Conservation (phyloP, 768 basidiomycete species). For the Boletus insuetus region DNA sequence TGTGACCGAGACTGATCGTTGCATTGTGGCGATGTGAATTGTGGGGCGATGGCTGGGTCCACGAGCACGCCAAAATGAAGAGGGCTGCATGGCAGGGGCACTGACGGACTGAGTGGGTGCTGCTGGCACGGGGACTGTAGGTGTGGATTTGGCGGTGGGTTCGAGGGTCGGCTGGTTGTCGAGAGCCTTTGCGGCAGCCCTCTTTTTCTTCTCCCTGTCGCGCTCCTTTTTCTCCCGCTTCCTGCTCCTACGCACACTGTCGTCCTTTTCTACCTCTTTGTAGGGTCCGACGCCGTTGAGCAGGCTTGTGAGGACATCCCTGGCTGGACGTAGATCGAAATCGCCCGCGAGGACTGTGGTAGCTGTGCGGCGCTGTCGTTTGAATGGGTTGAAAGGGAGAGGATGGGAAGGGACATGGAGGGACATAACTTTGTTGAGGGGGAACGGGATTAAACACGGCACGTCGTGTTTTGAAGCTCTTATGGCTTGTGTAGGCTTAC, state of each 20-base stretch:
- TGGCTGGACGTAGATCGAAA: constrained; percentile 63
- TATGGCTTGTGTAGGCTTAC: constrained; percentile 34
- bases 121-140: constrained; percentile 15
- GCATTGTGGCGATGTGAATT: constrained; percentile 67
- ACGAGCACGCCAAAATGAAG: constrained; percentile 65
- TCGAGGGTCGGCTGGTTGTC: constrained; percentile 32
- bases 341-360: constrained; percentile 73
- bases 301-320: constrained; percentile 78
- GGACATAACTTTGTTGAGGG: constrained; percentile 19
- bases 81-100: constrained; percentile 35
- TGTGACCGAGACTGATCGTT: constrained; percentile 71
- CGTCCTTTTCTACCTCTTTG: constrained; percentile 59
- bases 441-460: constrained; percentile 13
- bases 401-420: constrained; percentile 19
- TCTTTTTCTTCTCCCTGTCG: constrained; percentile 48
- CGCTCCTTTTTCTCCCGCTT: constrained; percentile 49
- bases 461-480: constrained; percentile 35
- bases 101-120: constrained; percentile 26
- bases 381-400: constrained; percentile 23
- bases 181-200: constrained; percentile 33
- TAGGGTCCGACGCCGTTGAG: constrained; percentile 74
- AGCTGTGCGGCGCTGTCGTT: constrained; percentile 56
- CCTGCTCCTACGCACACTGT: constrained; percentile 51
- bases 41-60: constrained; percentile 44
- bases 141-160: constrained; percentile 11